Percentiles rank a stretch among this genome's conserved stretches.
These are phyloP conservation scores for Eryngium alpinum DNA, from an alignment of 140 eudicot genomes.

Conservation along the genomic window DNA sequence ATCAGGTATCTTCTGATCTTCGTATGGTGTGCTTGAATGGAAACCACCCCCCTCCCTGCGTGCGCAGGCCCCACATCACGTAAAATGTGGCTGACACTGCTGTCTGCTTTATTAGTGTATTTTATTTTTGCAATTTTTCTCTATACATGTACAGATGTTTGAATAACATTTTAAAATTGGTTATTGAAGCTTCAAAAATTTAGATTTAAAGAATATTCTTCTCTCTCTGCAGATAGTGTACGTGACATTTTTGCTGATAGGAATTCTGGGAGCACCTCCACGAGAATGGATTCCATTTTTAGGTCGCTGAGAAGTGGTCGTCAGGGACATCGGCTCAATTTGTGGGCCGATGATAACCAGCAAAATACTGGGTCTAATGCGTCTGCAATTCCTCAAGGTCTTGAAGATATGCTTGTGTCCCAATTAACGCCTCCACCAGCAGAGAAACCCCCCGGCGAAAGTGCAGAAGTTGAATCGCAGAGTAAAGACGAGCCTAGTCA, in stretches of 20 bases:
- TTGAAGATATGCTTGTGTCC: constrained; percentile 82
- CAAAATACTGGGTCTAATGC: constrained; percentile 69
- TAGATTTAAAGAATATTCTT: background rate
- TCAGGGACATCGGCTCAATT: constrained; percentile 68
- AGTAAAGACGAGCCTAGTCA: constrained; percentile 40
- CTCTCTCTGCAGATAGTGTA: constrained; percentile 42
- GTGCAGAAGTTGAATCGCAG: constrained; percentile 35
- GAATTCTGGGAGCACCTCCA: constrained; percentile 50
- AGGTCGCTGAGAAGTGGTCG: constrained; percentile 86
- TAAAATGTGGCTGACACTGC: too few species aligned
- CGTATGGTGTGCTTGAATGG: too few species aligned
- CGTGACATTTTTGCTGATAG: constrained; percentile 55
- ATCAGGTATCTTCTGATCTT: constrained; percentile 36
- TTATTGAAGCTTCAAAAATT: background rate
- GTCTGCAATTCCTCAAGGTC: constrained; percentile 74
- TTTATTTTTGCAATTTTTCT: background rate
- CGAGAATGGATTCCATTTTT: constrained; percentile 72
- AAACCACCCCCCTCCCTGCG: too few species aligned
- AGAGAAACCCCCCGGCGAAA: constrained; percentile 52
- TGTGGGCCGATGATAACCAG: constrained; percentile 77
- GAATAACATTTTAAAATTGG: too few species aligned
- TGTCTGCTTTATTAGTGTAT: background rate
- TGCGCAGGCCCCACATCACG: too few species aligned
- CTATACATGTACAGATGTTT: background rate
- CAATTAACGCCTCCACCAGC: constrained; percentile 59